A percentile compares a stretch with the other conserved stretches of the same genome.
phyloP scores from a whole-genome alignment of 2,329 filamentous ascomycete species.

The Fusarium ambrosium region DNA sequence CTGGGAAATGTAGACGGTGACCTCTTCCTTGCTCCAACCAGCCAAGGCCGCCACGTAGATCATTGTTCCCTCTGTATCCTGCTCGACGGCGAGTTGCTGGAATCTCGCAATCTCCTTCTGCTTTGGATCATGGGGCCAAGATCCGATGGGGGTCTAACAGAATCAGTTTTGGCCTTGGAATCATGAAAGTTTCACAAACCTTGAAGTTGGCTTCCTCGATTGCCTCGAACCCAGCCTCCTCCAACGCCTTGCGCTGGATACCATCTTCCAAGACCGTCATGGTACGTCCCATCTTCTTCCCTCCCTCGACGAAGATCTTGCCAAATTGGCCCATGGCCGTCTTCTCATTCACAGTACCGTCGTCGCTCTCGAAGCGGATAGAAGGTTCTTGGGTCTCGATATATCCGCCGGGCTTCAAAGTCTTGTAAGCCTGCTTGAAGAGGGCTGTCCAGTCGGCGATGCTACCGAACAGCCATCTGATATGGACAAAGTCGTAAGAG shows the following conservation, averaged over 20 bases:
- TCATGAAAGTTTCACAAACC: no score
- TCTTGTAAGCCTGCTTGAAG: slow-evolving; percentile 6
- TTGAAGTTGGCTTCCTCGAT: slow-evolving; percentile 4
- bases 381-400: slow-evolving; percentile 14
- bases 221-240: slow-evolving; percentile 4
- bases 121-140: slow-evolving; percentile 13
- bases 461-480: slow-evolving; percentile 9
- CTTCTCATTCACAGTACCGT: slow-evolving; percentile 9
- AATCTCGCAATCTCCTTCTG: slow-evolving; percentile 9
- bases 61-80: slow-evolving; percentile 8
- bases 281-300: slow-evolving; percentile 13
- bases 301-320: slow-evolving; percentile 12
- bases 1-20: slow-evolving; percentile 2
- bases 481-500: slow-evolving; percentile 3
- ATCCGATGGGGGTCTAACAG: slow-evolving; percentile 4
- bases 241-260: slow-evolving; percentile 5
- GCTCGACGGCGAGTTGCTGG: slow-evolving; percentile 10
- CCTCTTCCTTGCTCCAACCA: slow-evolving; percentile 3
- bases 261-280: slow-evolving; percentile 4
- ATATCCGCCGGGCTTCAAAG: slow-evolving; percentile 11
- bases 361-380: slow-evolving; percentile 8
- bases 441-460: slow-evolving; percentile 6
- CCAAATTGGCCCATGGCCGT: slow-evolving; percentile 18
- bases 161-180: not conserved
- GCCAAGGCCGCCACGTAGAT: slow-evolving; percentile 2